Percentiles rank a stretch among this genome's conserved stretches.
Evolutionary conservation across 768 basidiomycete genomes (phyloP).

Genomic region (Sutorius australiensis): DNA sequence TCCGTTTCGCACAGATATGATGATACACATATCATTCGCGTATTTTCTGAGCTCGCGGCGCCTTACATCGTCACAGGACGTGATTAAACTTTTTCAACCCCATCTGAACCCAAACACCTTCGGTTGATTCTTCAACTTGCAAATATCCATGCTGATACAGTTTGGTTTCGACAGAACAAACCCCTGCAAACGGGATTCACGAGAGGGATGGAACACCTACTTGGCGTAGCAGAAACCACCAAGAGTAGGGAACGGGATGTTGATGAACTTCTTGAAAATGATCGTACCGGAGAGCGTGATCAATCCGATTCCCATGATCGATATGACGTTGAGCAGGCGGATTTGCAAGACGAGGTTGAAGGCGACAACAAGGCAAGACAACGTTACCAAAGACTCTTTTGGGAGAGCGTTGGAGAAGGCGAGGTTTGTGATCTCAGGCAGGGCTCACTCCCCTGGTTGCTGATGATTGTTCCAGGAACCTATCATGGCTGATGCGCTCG

Average conservation of each 20-base stretch:
- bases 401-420: slow-evolving; percentile 75
- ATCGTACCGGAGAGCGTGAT: not conserved
- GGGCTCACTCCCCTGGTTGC: not conserved
- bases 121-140: slow-evolving; percentile 7
- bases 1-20: slow-evolving; percentile 29
- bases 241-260: slow-evolving; percentile 8
- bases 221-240: slow-evolving; percentile 48
- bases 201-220: slow-evolving; percentile 73
- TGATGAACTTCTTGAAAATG: slow-evolving; percentile 6
- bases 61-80: slow-evolving; percentile 55
- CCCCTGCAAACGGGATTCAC: slow-evolving; percentile 76
- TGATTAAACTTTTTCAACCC: slow-evolving; percentile 71
- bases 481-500: slow-evolving; percentile 53
- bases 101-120: slow-evolving; percentile 57
- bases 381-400: slow-evolving; percentile 69
- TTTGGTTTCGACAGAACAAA: slow-evolving; percentile 43
- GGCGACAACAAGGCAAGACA: slow-evolving; percentile 53
- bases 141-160: not conserved
- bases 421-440: slow-evolving; percentile 41
- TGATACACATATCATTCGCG: slow-evolving; percentile 70
- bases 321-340: slow-evolving; percentile 56
- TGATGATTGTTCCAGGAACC: slow-evolving; percentile 46
- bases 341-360: slow-evolving; percentile 55
- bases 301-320: slow-evolving; percentile 20
- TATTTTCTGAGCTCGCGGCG: slow-evolving; percentile 55